A percentile compares a stretch with the other conserved stretches of the same genome.
Conservation (phyloP, 2,329 filamentous ascomycete species). For the Hymenoscyphus scutula region DNA sequence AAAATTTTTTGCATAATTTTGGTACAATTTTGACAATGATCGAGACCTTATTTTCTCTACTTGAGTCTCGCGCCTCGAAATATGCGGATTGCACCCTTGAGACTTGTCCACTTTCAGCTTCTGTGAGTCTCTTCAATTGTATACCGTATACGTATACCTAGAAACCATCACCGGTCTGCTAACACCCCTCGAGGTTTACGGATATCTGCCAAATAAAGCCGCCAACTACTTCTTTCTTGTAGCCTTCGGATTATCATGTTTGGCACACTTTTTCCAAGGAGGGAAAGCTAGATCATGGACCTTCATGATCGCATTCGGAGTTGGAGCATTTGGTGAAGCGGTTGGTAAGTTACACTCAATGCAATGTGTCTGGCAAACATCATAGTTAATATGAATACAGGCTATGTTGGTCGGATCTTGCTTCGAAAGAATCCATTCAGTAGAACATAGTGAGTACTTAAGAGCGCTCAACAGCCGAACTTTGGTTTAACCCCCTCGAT, state of each 20-base stretch:
- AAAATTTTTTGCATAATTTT: background rate
- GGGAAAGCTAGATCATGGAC: conserved; percentile 52
- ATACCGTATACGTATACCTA: no score
- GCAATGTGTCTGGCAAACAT: background rate
- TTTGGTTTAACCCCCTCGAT: conserved; percentile 1
- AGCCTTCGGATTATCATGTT: conserved; percentile 45
- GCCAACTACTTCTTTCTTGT: conserved; percentile 53
- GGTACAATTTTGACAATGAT: background rate
- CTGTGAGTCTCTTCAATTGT: conserved; percentile 3
- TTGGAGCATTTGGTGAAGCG: conserved; percentile 51
- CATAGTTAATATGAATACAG: background rate
- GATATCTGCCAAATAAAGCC: conserved; percentile 54
- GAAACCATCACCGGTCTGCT: background rate
- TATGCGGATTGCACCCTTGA: conserved; percentile 7
- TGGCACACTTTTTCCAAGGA: conserved; percentile 43
- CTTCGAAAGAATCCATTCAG: conserved; percentile 53
- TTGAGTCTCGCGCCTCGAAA: background rate
- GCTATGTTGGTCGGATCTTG: conserved; percentile 49
- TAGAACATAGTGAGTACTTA: conserved; percentile 48
- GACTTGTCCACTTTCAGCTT: conserved; percentile 6
- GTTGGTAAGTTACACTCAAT: conserved; percentile 38
- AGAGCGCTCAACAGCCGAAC: conserved; percentile 32
- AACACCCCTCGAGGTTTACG: conserved; percentile 29
- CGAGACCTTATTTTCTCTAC: background rate
- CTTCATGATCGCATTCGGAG: conserved; percentile 42